These are phyloP conservation scores for Chaetomium cochliodes DNA, from an alignment of 495 filamentous ascomycete species.

Conservation along the genomic window DNA sequence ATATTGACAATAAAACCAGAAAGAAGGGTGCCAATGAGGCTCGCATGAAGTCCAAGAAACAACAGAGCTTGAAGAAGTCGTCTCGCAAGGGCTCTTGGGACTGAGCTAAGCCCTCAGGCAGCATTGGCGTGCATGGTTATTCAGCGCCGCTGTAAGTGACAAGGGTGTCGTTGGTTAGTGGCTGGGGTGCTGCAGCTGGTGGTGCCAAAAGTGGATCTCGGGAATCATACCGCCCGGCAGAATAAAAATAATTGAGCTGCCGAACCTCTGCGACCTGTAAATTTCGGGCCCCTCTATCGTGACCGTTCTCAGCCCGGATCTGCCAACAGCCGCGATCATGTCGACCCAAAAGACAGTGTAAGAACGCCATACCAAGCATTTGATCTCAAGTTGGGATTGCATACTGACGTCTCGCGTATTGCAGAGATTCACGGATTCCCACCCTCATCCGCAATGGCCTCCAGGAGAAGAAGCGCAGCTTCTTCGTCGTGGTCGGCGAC, in stretches of 20 bases:
- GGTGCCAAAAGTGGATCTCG: not conserved
- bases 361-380: conserved; percentile 23
- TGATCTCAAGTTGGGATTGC: not conserved
- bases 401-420: conserved; percentile 13
- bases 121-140: not conserved
- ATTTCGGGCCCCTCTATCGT: conserved; percentile 28
- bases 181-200: not conserved
- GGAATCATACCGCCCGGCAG: conserved; percentile 35
- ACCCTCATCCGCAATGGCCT: conserved; percentile 94
- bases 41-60: conserved; percentile 73
- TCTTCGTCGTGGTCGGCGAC: conserved; percentile 96
- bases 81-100: conserved; percentile 48
- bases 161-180: not conserved
- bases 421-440: conserved; percentile 88
- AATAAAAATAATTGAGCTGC: conserved; percentile 34
- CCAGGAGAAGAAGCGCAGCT: conserved; percentile 95
- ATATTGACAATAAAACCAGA: conserved; percentile 43
- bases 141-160: not conserved
- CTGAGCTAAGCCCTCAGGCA: not conserved
- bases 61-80: conserved; percentile 76
- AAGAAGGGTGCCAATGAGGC: conserved; percentile 68
- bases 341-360: conserved; percentile 58
- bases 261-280: conserved; percentile 3
- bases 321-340: conserved; percentile 37
- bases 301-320: conserved; percentile 14